Base-by-base conservation (phyloP, 2,329 filamentous ascomycete species). In the Ramularia collo-cygni region DNA sequence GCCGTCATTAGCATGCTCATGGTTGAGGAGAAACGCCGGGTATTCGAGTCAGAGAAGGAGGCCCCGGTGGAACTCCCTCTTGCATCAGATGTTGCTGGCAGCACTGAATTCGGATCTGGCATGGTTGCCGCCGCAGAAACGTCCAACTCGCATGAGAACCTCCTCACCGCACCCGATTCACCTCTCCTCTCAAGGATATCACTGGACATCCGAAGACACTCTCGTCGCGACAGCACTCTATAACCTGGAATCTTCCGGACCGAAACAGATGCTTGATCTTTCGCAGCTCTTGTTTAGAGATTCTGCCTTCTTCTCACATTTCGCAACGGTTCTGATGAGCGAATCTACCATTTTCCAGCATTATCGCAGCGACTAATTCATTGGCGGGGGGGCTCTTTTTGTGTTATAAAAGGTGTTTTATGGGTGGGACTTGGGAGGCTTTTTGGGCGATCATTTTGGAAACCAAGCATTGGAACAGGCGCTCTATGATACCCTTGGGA, bases 1-100 rank as follows among this genome's bases (percentile, higher is more conserved):
- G 85, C 83, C 2, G 66, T 84, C 36, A 70, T 92, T 55, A 85
- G 83, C 61, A 71, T 87, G 44, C 79, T 78, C 59, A 84, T 95
- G 64, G 48, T 56, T 21, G 59, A 62, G 43, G 55, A 60, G 48
- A 56, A 52, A 40, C 53, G 55, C 12, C 38, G 49, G 27, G 47
- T 42, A 8, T 55, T 56, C 38, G 50, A 48, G 9, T 46, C 46
- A 12, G 56, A 60, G 40, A 59, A 60, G 39, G 37, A 43, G 8
- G 32, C 34, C 15, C 42, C 44, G 15, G 38, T 36, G 40, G 40
- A 40, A 30, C 42, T 37, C 18, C 49, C 49, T 9, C 36, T 42
- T 10, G 47, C 44, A 13, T 46, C 47, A n/a, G 47, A 52, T 17
- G 42, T 50, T 12, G 47, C 44, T 18, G 42, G 42, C 15, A 37